Evolutionary conservation across 148 eudicot species (phyloP).

Genomic region (Oxyria digyna): DNA sequence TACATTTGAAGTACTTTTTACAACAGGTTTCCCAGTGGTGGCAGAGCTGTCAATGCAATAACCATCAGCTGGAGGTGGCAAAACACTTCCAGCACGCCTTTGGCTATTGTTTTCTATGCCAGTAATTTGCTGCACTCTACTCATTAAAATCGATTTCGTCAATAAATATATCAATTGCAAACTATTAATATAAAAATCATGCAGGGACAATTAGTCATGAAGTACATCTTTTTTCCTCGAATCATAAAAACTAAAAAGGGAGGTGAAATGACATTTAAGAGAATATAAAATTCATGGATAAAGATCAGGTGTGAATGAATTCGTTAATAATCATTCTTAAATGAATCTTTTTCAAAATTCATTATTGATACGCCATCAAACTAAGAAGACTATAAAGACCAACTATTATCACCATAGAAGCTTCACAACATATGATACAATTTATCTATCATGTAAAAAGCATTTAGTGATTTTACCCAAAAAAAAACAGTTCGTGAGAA

Average conservation of each 20-base stretch:
- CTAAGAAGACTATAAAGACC: too few relatives aligned
- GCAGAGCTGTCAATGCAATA: conserved; percentile 28
- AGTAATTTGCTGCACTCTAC: conserved; percentile 57
- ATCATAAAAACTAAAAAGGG: too few relatives aligned
- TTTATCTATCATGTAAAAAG: neutral
- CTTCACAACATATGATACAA: neutral
- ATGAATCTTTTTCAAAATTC: too few relatives aligned
- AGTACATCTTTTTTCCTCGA: too few relatives aligned
- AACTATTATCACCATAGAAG: neutral
- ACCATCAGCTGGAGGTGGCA: conserved; percentile 67
- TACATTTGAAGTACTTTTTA: conserved; percentile 50
- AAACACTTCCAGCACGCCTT: conserved; percentile 42
- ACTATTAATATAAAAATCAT: neutral
- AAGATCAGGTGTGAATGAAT: too few relatives aligned
- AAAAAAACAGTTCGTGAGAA: neutral
- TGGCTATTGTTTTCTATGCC: conserved; percentile 38
- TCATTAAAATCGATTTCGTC: conserved; percentile 13
- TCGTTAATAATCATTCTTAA: too few relatives aligned
- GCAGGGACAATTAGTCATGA: neutral
- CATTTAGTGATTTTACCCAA: too few relatives aligned
- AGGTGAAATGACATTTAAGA: too few relatives aligned
- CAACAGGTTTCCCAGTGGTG: conserved; percentile 26
- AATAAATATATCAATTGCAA: neutral
- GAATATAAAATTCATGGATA: too few relatives aligned
- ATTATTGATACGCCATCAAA: neutral